Evolutionary conservation across 306 rosid species (phyloP).

Genomic region (Styphnolobium japonicum): DNA sequence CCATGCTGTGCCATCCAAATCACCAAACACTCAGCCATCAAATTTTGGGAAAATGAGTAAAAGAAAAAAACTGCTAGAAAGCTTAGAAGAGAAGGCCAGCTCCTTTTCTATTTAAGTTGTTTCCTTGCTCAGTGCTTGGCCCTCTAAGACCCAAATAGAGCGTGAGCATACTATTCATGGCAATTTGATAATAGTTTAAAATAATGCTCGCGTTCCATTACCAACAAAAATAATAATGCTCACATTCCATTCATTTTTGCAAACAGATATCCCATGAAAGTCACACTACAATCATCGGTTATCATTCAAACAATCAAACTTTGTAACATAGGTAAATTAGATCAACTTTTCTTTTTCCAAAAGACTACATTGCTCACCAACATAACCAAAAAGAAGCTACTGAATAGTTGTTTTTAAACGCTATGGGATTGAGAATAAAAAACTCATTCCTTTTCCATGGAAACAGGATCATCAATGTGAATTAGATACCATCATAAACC

Average conservation of each 20-base stretch:
- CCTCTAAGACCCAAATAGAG: constrained; percentile 3
- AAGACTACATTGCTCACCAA: not conserved
- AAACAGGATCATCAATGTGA: not conserved
- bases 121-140: not conserved
- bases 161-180: not conserved
- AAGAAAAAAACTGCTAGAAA: not conserved
- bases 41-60: not conserved
- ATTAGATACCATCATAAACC: not conserved
- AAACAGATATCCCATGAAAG: constrained; percentile 2
- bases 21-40: not conserved
- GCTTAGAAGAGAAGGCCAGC: not conserved
- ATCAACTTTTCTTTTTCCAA: not conserved
- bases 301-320: not conserved
- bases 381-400: not conserved
- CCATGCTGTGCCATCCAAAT: not conserved
- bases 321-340: not conserved
- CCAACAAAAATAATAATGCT: too few species aligned
- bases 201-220: not conserved
- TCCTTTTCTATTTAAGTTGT: not conserved
- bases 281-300: not conserved
- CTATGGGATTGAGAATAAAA: not conserved
- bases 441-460: not conserved
- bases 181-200: not conserved
- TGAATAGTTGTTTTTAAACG: not conserved
- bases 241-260: not conserved